Percentiles rank a stretch among this genome's conserved stretches.
Conservation (phyloP, 2,329 filamentous ascomycete genomes). For the Penicillium sp. region DNA sequence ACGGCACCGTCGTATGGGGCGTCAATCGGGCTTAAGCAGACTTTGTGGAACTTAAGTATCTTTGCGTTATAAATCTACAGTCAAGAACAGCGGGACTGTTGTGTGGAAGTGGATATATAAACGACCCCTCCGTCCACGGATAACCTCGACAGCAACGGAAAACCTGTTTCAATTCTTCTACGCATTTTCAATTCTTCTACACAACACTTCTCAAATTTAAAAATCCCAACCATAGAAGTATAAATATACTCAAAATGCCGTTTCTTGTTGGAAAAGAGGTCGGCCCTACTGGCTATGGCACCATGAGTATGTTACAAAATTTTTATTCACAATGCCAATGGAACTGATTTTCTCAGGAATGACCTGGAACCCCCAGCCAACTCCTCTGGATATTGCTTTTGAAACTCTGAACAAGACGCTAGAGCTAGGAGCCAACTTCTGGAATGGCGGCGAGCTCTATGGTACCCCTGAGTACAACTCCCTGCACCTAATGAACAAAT, state of each 20-base stretch:
- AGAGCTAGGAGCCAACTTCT: constrained; percentile 49
- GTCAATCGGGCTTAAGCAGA: not conserved
- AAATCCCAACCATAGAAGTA: not conserved
- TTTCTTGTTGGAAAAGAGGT: constrained; percentile 37
- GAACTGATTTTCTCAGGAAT: constrained; percentile 26
- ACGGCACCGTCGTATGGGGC: not conserved
- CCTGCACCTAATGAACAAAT: constrained; percentile 59
- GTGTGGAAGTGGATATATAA: not conserved
- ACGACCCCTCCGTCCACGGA: not conserved
- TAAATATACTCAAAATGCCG: constrained; percentile 25
- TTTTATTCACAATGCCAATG: not conserved
- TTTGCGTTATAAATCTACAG: not conserved
- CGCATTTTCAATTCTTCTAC: not conserved
- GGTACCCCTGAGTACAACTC: constrained; percentile 59
- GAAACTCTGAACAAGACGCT: constrained; percentile 58
- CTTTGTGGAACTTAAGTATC: not conserved
- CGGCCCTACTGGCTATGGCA: constrained; percentile 54
- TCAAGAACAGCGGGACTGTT: not conserved
- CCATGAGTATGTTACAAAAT: constrained; percentile 49
- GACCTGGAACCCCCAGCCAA: constrained; percentile 33
- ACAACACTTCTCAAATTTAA: not conserved
- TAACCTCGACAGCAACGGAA: not conserved
- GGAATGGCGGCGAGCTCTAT: constrained; percentile 68
- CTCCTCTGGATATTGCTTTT: constrained; percentile 40
- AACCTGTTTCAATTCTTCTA: not conserved